Base-by-base conservation (phyloP, 129 eudicot genomes). In the Pittosporum tobira region DNA sequence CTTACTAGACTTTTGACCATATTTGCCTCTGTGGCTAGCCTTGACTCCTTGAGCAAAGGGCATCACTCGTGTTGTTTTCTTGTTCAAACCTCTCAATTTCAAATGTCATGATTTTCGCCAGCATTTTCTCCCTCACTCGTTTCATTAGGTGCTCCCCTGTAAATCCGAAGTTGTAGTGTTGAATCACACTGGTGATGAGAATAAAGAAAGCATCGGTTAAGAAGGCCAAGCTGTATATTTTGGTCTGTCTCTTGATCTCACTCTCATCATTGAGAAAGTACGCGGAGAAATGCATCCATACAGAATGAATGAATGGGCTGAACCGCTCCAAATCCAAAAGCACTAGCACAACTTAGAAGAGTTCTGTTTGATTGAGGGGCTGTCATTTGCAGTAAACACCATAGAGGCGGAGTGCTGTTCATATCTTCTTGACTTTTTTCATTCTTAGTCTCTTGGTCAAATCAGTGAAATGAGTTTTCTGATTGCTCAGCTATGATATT, bases 11-110 rank as follows among this genome's bases (percentile, higher is more conserved):
- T 55, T 25, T 60, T 58, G 24, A 66, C 55, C 57, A 46, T 44
- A 48, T 36, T 45, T 11, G 71, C 57, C 59, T 66, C 64, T 13
- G 44, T 38, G 16, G 43, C 51, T 12, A 66, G 51, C 23, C 71
- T 48, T n/a, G n/a, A n/a, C n/a, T n/a, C n/a, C n/a, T n/a, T 5
- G 64, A 61, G 44, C 71, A 66, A 12, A 57, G 23, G 40, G 71
- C 64, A 25, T 56, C 71, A 22, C 71, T 57, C 10, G 63, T 55
- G 64, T 66, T 66, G 55, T 54, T 58, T 5, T 66, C 64, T 55
- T 57, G 37, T 22, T 66, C 71, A 47, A 66, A 66, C 71, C 71
- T 55, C 43, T 50, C 71, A 16, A 56, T 36, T 16, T 66, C 71
- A 31, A 66, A 66, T 1, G 71, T 66, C 34, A 66, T 49, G 21